A percentile compares a stretch with the other conserved stretches of the same genome.
These are phyloP conservation scores for Limnanthes douglasii DNA, from an alignment of 345 rosid genomes.

Conservation along the genomic window DNA sequence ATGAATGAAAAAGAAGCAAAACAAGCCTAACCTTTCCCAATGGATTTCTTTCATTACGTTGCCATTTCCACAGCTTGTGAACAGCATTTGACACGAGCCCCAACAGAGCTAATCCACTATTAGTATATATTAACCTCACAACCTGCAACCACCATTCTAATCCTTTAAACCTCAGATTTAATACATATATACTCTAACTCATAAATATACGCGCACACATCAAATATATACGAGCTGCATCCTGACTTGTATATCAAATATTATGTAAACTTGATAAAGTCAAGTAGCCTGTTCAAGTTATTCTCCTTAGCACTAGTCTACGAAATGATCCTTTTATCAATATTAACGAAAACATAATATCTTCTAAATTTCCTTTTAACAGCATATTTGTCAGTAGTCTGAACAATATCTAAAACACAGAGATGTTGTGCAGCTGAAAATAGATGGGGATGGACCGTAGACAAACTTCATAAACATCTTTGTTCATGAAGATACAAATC, in stretches of 20 bases:
- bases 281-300: no score
- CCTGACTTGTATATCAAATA: background rate
- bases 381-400: no score
- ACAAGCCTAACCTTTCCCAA: slow-evolving; percentile 27
- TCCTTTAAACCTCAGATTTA: background rate
- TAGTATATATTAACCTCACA: slow-evolving; percentile 35
- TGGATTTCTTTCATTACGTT: slow-evolving; percentile 37
- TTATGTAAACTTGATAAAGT: background rate
- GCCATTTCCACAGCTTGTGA: slow-evolving; percentile 72
- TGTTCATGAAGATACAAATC: background rate
- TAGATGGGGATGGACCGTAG: background rate
- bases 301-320: no score
- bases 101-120: slow-evolving; percentile 41
- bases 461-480: background rate
- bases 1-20: background rate
- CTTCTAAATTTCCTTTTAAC: background rate
- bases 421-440: background rate
- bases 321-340: no score
- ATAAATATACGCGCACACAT: background rate
- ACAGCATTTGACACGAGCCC: slow-evolving; percentile 44
- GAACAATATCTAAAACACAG: background rate
- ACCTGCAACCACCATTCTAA: slow-evolving; percentile 20
- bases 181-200: background rate
- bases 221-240: background rate
- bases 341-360: background rate